Evolutionary conservation across 2,329 filamentous ascomycete species (phyloP), one percentile per base, ranked within the genome.

Genomic region (Didymella glomerata): DNA sequence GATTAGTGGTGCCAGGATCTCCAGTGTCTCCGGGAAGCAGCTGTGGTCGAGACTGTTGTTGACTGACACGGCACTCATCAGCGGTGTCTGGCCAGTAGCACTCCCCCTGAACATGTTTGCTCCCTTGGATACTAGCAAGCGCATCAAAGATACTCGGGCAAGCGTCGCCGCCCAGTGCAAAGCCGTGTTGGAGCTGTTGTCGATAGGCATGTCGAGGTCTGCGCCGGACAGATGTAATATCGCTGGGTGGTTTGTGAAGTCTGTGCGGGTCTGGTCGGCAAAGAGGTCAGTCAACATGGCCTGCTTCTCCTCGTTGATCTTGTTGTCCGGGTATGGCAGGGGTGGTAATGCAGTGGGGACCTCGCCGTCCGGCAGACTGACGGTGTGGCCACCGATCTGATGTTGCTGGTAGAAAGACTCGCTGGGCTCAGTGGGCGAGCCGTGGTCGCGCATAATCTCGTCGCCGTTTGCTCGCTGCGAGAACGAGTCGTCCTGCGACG

Each of bases 151-250:
- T 74, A 96, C 89, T 16, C 94, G 90, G 2, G 93, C 93, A 46
- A 99, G 83, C 4, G 95, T 97, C 5, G 95, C 93, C 2, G 95
- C 95, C 95, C 95, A 99, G 73, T 98, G 94, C 40, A 99, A 82
- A 2, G 93, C 93, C 18, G 93, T 98, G 72, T 98, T 92, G 34
- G 89, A 89, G 59, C 92, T 92, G 25, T 89, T 85, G 72, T 99
- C 95, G 57, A 99, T 92, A 1, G 95, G 94, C 75, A 95, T 90
- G 71, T 99, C 95, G 22, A 98, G 85, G 66, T 99, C 94, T 38
- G 89, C 82, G 0, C 91, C 87, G 1, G 88, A 90, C 55, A 97
- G 84, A 10, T 88, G 88, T 47, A 88, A 83, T 38, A 99, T 86
- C 38, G 91, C 90, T 11, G 93, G 90, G 69, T 94, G 90, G 55